Base-by-base conservation (phyloP, 345 rosid genomes). In the Excoecaria cochinchinensis region DNA sequence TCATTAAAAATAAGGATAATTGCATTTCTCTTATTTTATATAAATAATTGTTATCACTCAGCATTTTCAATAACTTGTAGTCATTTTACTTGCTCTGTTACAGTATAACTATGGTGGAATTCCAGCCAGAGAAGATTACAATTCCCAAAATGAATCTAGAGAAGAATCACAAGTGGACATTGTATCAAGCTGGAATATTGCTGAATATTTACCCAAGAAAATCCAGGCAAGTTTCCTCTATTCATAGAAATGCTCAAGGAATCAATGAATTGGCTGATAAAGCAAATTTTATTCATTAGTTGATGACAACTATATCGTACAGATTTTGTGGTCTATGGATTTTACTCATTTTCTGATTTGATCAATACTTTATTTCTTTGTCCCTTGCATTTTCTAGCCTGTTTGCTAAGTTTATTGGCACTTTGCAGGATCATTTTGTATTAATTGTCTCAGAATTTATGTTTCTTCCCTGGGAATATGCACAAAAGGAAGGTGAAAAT, bases 81-180 rank as follows among this genome's bases (percentile, higher is more conserved):
- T 52, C 36, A 68, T 58, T 73, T 73, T 51, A 31, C 40, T 74
- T 69, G 78, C 72, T 76, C 53, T 56, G 6, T 82, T 76, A 69
- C 67, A 94, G 97, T 86, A 90, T 81, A 92, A 92, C 79, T 89
- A 91, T 70, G 95, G 97, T 59, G 97, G 99, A 69, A 91, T 92
- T 82, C 94, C 85, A 53, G 92, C 89, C 61, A 83, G 74, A 50
- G 82, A 81, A 71, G 91, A 86, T 80, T 93, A 87, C 67, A 81
- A 59, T 74, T 84, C 80, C 36, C 80, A 77, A 65, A 67, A 39
- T 75, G 82, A 71, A 58, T 71, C 69, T 22, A 56, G 24, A 71
- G 89, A 87, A 38, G 84, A 87, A 68, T 74, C 86, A 55, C 86
- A 85, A 86, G 90, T 88, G 74, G 87, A 90, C 76, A 91, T 95